A percentile compares a stretch with the other conserved stretches of the same genome.
phyloP scores from a whole-genome alignment of 108 stramenopile species.

The Craspedostauros australis region DNA sequence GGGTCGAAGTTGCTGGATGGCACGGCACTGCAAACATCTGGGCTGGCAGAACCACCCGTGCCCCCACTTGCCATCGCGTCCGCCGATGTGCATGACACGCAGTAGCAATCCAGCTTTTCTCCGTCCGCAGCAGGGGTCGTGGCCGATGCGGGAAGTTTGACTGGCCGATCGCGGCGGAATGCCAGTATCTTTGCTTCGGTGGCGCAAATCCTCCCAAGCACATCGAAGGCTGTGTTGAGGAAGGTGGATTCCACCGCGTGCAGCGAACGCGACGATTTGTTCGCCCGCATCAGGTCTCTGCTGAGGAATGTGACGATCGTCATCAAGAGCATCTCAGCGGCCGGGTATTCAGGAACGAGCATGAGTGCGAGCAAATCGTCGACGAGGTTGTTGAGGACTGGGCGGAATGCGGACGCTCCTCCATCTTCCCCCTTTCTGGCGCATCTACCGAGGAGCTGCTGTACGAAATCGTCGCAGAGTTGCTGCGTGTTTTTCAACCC shows the following conservation, averaged over 20 bases:
- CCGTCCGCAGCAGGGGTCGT: too few relatives aligned
- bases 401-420: slow-evolving; percentile 86
- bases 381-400: slow-evolving; percentile 75
- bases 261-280: background rate
- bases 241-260: slow-evolving; percentile 57
- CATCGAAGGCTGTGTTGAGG: slow-evolving; percentile 79
- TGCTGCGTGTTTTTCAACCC: too few relatives aligned
- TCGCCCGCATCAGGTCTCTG: slow-evolving; percentile 49
- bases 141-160: too few relatives aligned
- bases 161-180: slow-evolving; percentile 45
- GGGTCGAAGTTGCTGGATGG: slow-evolving; percentile 6
- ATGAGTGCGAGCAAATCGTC: slow-evolving; percentile 82
- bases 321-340: slow-evolving; percentile 83
- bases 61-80: too few relatives aligned
- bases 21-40: slow-evolving; percentile 23
- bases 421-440: slow-evolving; percentile 76
- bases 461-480: slow-evolving; percentile 57
- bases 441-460: slow-evolving; percentile 60
- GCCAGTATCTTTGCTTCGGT: slow-evolving; percentile 49
- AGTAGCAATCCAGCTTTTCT: slow-evolving; percentile 43
- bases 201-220: slow-evolving; percentile 77
- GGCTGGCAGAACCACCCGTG: too few relatives aligned
- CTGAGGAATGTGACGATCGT: slow-evolving; percentile 45
- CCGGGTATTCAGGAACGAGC: slow-evolving; percentile 81
- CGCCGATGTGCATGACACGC: too few relatives aligned